Evolutionary conservation across 805 yeast genomes (phyloP), one percentile per base, ranked within the genome.

Genomic region (Ogataea pignaliae): DNA sequence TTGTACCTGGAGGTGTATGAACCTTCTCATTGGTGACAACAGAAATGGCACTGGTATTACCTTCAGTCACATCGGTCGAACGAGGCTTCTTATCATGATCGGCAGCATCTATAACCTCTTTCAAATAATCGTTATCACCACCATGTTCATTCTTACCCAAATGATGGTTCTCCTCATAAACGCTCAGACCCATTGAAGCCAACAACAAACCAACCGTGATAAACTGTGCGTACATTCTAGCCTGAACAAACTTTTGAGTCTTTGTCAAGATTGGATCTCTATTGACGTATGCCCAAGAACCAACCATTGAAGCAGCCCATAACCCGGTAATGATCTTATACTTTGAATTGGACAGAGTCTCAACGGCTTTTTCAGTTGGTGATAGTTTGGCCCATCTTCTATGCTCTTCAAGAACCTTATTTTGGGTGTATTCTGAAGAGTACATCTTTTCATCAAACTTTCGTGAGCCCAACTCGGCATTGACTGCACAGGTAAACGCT

Each of bases 211-310:
- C 75, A 42, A 88, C 89, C 1, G 95, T 85, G 43, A 85, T 66
- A 51, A 84, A 86, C 65, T 88, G 95, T 10, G 95, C 95, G 60
- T 87, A 87, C 85, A 87, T 87, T 76, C 95, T 81, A 29, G 95
- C 95, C 61, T 84, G 90, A 30, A 85, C 93, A 39, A 85, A 78
- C 63, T 85, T 88, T 68, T 88, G 95, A 5, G 93, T 68, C 51
- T 72, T 75, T 43, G 87, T 77, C 83, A 88, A 76, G 60, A 81
- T 69, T 51, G 80, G 82, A 62, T 88, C 96, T 54, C 75, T 77
- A 67, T 85, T 81, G 41, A 85, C 88, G 37, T 69, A 56, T 38
- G 66, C 76, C 88, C 91, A 88, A 4, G 95, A 83, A 1, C 89
- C 95, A 53, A 74, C 85, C 70, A 86, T 65, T 3, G 91, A 82